Conservation (phyloP, 2,329 filamentous ascomycete genomes). For the Phoma sp. region DNA sequence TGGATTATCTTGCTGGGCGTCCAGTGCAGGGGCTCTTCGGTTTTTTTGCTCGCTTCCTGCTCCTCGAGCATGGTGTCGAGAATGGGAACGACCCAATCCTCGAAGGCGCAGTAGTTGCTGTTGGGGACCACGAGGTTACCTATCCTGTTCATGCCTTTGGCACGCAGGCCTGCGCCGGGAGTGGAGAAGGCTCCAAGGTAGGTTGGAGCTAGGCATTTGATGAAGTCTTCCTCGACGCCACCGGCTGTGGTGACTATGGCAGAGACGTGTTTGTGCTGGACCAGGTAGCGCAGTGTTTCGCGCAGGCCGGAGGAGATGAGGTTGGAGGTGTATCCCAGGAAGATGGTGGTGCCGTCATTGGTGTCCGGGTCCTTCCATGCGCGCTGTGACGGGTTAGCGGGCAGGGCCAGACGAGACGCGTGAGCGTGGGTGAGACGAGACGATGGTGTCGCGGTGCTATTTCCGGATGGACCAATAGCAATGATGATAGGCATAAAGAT, state of each 20-base stretch:
- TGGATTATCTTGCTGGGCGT: conserved; percentile 92
- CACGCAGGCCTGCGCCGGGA: conserved; percentile 76
- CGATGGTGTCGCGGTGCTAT: conserved; percentile 31
- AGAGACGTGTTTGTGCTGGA: conserved; percentile 89
- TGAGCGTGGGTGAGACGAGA: conserved; percentile 11
- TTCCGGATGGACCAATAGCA: conserved; percentile 32
- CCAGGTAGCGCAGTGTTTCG: conserved; percentile 89
- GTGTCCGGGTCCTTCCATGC: conserved; percentile 82
- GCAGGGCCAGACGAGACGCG: conserved; percentile 28
- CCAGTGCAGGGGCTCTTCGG: conserved; percentile 78
- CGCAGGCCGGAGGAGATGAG: conserved; percentile 94
- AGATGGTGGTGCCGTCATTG: conserved; percentile 84
- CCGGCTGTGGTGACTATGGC: conserved; percentile 95
- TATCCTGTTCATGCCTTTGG: conserved; percentile 90
- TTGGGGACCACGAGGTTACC: conserved; percentile 96
- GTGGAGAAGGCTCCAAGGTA: conserved; percentile 89
- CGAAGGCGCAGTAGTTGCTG: conserved; percentile 95
- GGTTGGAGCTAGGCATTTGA: conserved; percentile 95
- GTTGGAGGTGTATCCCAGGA: conserved; percentile 97
- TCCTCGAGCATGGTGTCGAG: conserved; percentile 93
- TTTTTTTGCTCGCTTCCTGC: conserved; percentile 79
- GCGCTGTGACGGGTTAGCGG: conserved; percentile 60
- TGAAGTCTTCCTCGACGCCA: conserved; percentile 95
- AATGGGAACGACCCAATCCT: conserved; percentile 97
- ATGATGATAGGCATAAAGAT: background rate